phyloP scores from a whole-genome alignment of 1,284 basidiomycete genomes.

The Trametes pubescens region DNA sequence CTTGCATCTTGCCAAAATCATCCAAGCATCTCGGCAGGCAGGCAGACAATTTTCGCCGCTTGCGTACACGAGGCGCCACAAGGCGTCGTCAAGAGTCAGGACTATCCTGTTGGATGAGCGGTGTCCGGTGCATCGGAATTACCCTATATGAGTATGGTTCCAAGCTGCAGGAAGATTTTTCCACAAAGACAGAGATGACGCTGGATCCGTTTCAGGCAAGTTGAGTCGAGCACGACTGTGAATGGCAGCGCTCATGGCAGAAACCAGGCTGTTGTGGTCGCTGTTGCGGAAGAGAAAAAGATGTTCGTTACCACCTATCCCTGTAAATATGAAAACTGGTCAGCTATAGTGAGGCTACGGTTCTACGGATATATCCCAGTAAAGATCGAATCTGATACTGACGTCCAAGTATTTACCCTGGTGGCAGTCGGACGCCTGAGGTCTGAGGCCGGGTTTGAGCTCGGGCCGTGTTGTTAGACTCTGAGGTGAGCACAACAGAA shows the following conservation, averaged over 20 bases:
- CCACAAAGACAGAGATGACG: no score
- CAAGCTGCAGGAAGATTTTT: no score
- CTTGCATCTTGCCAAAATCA: neutral
- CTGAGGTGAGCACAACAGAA: no score
- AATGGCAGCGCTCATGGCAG: no score
- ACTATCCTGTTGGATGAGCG: neutral
- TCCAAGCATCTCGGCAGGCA: neutral
- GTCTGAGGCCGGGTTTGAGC: neutral
- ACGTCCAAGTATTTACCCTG: conserved; percentile 13
- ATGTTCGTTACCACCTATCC: neutral
- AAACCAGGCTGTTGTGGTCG: neutral
- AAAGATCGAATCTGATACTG: conserved; percentile 1
- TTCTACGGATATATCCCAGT: neutral
- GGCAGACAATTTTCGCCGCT: neutral
- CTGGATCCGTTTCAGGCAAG: no score
- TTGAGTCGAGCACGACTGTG: neutral
- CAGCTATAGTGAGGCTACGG: neutral
- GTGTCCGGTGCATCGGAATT: neutral
- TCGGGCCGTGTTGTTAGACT: no score
- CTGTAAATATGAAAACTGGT: neutral
- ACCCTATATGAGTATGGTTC: neutral
- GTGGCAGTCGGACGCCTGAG: neutral
- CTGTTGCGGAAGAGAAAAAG: no score
- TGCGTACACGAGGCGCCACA: neutral
- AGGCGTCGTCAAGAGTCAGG: neutral